Percentiles rank a stretch among this genome's conserved stretches.
phyloP scores from a whole-genome alignment of 495 filamentous ascomycete genomes.

The Tuber aestivum region DNA sequence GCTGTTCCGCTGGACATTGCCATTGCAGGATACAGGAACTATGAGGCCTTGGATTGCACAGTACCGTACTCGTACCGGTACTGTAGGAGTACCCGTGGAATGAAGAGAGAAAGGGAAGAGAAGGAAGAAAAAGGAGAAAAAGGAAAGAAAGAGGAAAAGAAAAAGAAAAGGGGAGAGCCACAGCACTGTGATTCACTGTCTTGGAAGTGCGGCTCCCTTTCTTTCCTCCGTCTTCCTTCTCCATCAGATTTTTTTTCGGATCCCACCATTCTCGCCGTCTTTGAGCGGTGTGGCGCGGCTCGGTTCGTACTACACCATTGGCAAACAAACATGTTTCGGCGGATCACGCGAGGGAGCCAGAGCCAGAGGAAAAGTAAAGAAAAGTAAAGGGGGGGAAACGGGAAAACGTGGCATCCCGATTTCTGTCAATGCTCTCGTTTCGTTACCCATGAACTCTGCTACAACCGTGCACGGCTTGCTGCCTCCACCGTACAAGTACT shows the following conservation, averaged over 20 bases:
- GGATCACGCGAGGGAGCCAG: not conserved
- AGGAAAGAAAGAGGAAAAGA: not conserved
- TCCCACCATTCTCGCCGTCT: not conserved
- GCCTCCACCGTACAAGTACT: not conserved
- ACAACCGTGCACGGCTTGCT: not conserved
- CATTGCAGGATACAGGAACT: not conserved
- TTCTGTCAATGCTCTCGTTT: conserved; percentile 1
- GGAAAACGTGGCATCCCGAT: conserved; percentile 4
- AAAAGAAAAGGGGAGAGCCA: not conserved
- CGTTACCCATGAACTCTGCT: not conserved
- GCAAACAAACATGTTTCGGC: conserved; percentile 1
- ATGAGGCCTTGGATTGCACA: not conserved
- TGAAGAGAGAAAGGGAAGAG: too few species aligned
- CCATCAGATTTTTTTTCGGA: not conserved
- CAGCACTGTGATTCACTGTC: not conserved
- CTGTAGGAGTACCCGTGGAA: too few species aligned
- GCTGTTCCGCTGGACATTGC: not conserved
- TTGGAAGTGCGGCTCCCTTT: not conserved
- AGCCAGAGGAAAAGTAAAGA: not conserved
- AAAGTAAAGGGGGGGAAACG: not conserved
- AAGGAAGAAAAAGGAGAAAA: too few species aligned
- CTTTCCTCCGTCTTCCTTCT: not conserved
- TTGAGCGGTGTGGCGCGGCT: not conserved
- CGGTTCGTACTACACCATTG: not conserved
- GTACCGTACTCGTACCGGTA: too few species aligned